Evolutionary conservation across 371 early-diverging fungal genomes (phyloP).

Genomic region (Apophysomyces sp.): DNA sequence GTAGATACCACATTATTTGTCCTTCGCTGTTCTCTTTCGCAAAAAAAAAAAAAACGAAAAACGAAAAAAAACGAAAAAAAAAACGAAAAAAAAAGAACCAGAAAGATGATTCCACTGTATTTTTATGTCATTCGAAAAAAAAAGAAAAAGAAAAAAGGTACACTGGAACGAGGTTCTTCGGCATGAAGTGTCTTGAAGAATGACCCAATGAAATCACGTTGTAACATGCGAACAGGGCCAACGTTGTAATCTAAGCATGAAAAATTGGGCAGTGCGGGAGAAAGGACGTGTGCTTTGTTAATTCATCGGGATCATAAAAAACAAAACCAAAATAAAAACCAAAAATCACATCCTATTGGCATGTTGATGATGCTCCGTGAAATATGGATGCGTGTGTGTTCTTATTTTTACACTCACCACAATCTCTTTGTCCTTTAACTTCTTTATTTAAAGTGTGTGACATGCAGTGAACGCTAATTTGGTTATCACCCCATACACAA

Average conservation of each 20-base stretch:
- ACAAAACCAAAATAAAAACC: no score
- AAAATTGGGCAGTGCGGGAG: no score
- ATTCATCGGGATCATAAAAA: no score
- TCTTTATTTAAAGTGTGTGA: no score
- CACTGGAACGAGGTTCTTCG: background rate
- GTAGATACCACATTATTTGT: constrained; percentile 26
- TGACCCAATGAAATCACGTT: background rate
- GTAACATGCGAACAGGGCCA: background rate
- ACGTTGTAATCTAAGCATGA: background rate
- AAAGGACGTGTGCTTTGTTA: no score
- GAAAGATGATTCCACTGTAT: background rate
- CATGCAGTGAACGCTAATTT: no score
- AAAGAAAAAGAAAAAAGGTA: background rate
- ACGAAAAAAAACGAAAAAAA: constrained; percentile 1
- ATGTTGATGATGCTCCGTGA: no score
- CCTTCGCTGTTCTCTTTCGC: constrained; percentile 12
- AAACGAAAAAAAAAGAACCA: background rate
- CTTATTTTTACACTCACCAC: no score
- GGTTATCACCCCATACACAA: no score
- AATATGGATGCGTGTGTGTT: no score
- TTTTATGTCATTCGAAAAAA: background rate
- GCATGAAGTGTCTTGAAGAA: background rate
- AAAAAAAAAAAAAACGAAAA: background rate
- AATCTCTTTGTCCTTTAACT: no score
- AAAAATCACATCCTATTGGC: no score